These are phyloP conservation scores for Cadophora luteo-olivacea DNA, from an alignment of 2,329 filamentous ascomycete genomes.

Conservation along the genomic window DNA sequence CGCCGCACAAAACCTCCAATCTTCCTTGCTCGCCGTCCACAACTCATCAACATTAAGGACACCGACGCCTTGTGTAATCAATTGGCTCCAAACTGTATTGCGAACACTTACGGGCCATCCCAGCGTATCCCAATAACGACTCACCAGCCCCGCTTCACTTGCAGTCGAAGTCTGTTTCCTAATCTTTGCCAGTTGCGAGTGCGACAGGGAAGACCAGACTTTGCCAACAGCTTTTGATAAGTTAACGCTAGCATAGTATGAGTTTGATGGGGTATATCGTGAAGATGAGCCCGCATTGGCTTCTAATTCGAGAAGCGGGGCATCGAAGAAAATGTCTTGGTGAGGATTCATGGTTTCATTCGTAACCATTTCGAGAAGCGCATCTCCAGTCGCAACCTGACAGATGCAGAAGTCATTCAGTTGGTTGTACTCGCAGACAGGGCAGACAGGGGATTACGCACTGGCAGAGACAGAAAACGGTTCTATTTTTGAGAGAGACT, in stretches of 20 bases:
- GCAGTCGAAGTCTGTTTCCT: slow-evolving; percentile 51
- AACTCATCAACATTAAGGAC: slow-evolving; percentile 66
- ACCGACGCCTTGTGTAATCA: slow-evolving; percentile 60
- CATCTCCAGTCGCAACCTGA: slow-evolving; percentile 66
- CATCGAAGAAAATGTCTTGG: slow-evolving; percentile 70
- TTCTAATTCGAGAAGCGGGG: slow-evolving; percentile 52
- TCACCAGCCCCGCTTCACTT: slow-evolving; percentile 57
- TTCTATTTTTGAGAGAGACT: not conserved
- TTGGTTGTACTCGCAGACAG: too few relatives aligned
- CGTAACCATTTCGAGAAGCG: slow-evolving; percentile 60
- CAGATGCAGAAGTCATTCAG: not conserved
- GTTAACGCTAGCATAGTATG: slow-evolving; percentile 67
- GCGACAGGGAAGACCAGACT: slow-evolving; percentile 53
- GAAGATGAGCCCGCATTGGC: slow-evolving; percentile 32
- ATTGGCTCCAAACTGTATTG: slow-evolving; percentile 59
- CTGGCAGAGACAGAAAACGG: too few relatives aligned
- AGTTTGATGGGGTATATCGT: slow-evolving; percentile 58
- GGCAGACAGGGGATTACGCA: too few relatives aligned
- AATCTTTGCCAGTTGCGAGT: slow-evolving; percentile 50
- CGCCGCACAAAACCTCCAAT: slow-evolving; percentile 3
- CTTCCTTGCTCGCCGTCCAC: slow-evolving; percentile 34
- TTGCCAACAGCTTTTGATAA: slow-evolving; percentile 59
- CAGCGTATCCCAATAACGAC: slow-evolving; percentile 64
- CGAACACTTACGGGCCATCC: slow-evolving; percentile 56
- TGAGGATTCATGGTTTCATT: slow-evolving; percentile 51